These are phyloP conservation scores for Plasmodium cynomolgi DNA, from an alignment of 169 alveolate genomes.

Conservation along the genomic window DNA sequence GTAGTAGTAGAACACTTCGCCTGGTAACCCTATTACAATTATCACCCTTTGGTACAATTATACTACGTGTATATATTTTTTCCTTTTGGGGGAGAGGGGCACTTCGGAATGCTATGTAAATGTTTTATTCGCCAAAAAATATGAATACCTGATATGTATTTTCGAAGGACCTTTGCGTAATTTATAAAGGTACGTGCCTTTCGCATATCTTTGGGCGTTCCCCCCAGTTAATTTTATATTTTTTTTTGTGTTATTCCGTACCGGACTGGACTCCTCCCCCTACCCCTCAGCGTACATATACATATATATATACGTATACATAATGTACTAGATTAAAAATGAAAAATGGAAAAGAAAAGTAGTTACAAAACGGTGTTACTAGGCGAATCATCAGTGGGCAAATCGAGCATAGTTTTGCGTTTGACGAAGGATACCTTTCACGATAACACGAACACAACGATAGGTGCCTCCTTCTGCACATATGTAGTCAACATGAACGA, in stretches of 20 bases:
- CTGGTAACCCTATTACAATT: neutral
- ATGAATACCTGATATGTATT: slow-evolving; percentile 3
- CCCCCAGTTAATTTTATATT: slow-evolving; percentile 5
- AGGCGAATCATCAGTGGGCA: slow-evolving; percentile 94
- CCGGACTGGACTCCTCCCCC: neutral
- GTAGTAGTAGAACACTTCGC: slow-evolving; percentile 18
- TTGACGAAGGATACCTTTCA: slow-evolving; percentile 91
- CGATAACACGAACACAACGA: slow-evolving; percentile 91
- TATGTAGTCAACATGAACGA: slow-evolving; percentile 80
- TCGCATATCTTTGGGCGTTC: neutral
- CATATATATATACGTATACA: neutral
- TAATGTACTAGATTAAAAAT: slow-evolving; percentile 36
- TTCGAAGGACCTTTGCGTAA: neutral
- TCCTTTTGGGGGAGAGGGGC: neutral
- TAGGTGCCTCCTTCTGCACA: slow-evolving; percentile 92
- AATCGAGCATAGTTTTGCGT: slow-evolving; percentile 91
- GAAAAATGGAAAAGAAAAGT: slow-evolving; percentile 78
- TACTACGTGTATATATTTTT: neutral
- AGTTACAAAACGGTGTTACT: slow-evolving; percentile 91
- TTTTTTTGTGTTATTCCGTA: slow-evolving; percentile 11
- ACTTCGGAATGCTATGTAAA: neutral
- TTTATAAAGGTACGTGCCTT: neutral
- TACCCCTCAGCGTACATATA: neutral
- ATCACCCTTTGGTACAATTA: neutral
- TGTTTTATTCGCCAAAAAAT: neutral